A percentile compares a stretch with the other conserved stretches of the same genome.
phyloP scores from a whole-genome alignment of 768 basidiomycete genomes.

The Collybia sp. region DNA sequence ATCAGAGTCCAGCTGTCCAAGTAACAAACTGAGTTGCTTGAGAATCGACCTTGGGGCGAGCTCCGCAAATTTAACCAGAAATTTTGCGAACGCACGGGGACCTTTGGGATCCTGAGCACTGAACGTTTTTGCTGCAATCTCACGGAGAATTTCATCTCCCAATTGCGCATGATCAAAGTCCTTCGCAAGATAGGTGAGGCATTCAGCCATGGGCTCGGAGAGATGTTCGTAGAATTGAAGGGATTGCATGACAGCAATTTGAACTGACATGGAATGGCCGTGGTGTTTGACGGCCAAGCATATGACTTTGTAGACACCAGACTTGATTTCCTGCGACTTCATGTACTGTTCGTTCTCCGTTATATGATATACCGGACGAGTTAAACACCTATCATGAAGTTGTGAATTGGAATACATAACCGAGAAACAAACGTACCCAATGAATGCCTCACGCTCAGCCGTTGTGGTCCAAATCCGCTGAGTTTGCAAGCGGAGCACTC shows the following conservation, averaged over 20 bases:
- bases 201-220: slow-evolving; percentile 91
- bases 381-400: slow-evolving; percentile 62
- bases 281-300: slow-evolving; percentile 92
- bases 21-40: slow-evolving; percentile 85
- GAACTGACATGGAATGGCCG: slow-evolving; percentile 75
- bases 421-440: slow-evolving; percentile 53
- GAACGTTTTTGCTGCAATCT: slow-evolving; percentile 78
- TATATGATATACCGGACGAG: slow-evolving; percentile 82
- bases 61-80: slow-evolving; percentile 79
- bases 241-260: slow-evolving; percentile 87
- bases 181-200: slow-evolving; percentile 69
- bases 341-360: slow-evolving; percentile 85
- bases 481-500: slow-evolving; percentile 59
- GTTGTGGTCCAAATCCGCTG: slow-evolving; percentile 89
- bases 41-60: slow-evolving; percentile 73
- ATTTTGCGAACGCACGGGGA: slow-evolving; percentile 79
- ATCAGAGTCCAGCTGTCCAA: slow-evolving; percentile 89
- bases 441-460: slow-evolving; percentile 80
- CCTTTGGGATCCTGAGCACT: slow-evolving; percentile 82
- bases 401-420: not conserved
- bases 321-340: slow-evolving; percentile 68
- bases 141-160: slow-evolving; percentile 87
- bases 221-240: slow-evolving; percentile 94
- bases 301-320: slow-evolving; percentile 82
- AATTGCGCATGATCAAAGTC: slow-evolving; percentile 89